Evolutionary conservation across 202 grass and related monocot species (phyloP).

Genomic region (Musa balbisiana): DNA sequence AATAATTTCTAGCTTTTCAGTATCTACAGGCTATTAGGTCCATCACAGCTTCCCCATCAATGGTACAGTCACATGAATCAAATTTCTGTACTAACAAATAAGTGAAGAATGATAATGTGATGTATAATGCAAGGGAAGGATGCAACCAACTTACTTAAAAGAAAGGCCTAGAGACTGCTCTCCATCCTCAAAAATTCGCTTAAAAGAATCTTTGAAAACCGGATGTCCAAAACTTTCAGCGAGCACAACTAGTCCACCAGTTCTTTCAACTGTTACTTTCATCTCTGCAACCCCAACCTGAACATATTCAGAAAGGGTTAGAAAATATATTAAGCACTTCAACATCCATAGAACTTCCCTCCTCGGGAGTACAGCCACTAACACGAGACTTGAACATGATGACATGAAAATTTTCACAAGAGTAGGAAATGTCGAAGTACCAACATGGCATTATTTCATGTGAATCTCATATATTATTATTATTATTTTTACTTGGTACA

Average conservation of each 20-base stretch:
- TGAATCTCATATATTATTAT: not conserved
- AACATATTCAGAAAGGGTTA: slow-evolving; percentile 24
- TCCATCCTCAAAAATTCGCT: slow-evolving; percentile 78
- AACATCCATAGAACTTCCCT: not conserved
- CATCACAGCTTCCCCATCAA: no score
- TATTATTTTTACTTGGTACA: not conserved
- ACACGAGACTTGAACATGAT: not conserved
- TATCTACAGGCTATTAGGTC: not conserved
- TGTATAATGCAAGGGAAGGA: no score
- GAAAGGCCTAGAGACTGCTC: slow-evolving; percentile 85
- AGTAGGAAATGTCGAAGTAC: not conserved
- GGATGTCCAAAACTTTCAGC: slow-evolving; percentile 98
- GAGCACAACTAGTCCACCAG: slow-evolving; percentile 91
- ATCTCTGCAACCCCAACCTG: slow-evolving; percentile 96
- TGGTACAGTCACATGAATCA: not conserved
- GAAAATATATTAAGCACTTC: slow-evolving; percentile 4
- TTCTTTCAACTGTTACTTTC: slow-evolving; percentile 97
- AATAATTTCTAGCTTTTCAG: not conserved
- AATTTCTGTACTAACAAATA: not conserved
- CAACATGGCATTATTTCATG: no score
- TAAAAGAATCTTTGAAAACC: slow-evolving; percentile 98
- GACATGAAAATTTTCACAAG: not conserved
- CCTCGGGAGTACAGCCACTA: no score
- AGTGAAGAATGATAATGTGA: no score
- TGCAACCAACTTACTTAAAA: slow-evolving; percentile 73